A percentile compares a stretch with the other conserved stretches of the same genome.
Evolutionary conservation across 345 rosid genomes (phyloP).

Genomic region (Cardamine chenopodiifolia): DNA sequence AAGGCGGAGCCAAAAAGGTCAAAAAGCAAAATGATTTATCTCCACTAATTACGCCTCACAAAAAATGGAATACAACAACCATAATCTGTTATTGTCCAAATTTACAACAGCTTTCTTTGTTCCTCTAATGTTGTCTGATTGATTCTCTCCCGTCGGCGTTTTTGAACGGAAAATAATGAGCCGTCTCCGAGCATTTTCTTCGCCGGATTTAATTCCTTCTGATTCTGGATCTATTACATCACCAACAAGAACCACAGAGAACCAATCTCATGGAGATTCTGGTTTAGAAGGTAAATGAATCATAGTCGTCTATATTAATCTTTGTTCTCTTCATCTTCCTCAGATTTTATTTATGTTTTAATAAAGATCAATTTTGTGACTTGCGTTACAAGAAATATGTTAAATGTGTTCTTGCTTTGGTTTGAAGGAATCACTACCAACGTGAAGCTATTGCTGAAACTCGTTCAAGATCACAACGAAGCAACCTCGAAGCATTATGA

Average conservation of each 20-base stretch:
- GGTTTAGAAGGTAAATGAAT: constrained; percentile 52
- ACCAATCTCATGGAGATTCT: constrained; percentile 43
- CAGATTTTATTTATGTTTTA: no score
- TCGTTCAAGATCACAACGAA: constrained; percentile 73
- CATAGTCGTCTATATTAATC: no score
- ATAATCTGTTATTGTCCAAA: constrained; percentile 23
- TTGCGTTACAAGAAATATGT: constrained; percentile 12
- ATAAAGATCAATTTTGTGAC: neutral
- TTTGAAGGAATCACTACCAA: constrained; percentile 58
- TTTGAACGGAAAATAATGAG: constrained; percentile 24
- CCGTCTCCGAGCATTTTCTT: constrained; percentile 50
- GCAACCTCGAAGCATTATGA: constrained; percentile 53
- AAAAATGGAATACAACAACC: constrained; percentile 18
- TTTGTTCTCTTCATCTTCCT: neutral
- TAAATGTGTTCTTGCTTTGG: neutral
- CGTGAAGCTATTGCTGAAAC: constrained; percentile 65
- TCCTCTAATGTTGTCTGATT: constrained; percentile 7
- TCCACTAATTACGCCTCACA: constrained; percentile 42
- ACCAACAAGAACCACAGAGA: constrained; percentile 25
- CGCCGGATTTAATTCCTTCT: constrained; percentile 52
- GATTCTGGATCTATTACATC: constrained; percentile 26
- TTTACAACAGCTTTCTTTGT: constrained; percentile 8
- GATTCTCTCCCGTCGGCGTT: constrained; percentile 12
- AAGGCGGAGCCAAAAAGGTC: constrained; percentile 21
- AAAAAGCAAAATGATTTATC: neutral